Base-by-base conservation (phyloP, 2,329 filamentous ascomycete species). In the Penicillium sp. region DNA sequence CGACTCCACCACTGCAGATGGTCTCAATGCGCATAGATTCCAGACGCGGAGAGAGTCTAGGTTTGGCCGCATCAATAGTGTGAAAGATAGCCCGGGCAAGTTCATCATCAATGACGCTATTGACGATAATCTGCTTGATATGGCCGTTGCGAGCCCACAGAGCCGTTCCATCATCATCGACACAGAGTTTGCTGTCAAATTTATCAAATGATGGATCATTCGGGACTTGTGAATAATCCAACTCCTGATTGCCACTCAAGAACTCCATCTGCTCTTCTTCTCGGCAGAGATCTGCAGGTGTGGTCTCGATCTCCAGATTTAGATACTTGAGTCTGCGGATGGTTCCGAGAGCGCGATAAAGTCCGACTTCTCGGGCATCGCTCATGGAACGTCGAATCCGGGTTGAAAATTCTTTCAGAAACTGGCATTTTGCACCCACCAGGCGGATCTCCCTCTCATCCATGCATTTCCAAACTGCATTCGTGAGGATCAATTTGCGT, bases 281-380 rank as follows among this genome's bases (percentile, higher is more conserved):
- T 16, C 23, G 14, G 18, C 8, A 28, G 11, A 35, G 13, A 4
- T 15, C 16, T 10, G 17, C 8, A 4, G 15, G n/a, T 8, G 16
- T 9, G 10, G 18, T n/a, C 8, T 29, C 17, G 4, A 35, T 3
- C 7, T 4, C 6, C 11, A 35, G 13, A 20, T 28, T 3, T 5
- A 30, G 33, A 15, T 35, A 10, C 6, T 15, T 10, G 16, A 35
- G 33, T 10, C 15, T 13, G 12, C 16, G 26, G 4, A 30, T 17
- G 7, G 33, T 22, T 13, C 33, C 33, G 12, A 35, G 14, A 1
- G 26, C 26, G 20, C 33, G 20, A 11, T 35, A 35, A 4, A 35
- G 14, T 4, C 14, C 17, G 10, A 35, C 33, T 30, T 35, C 26
- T 10, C 11, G 18, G 6, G 3, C 17, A 25, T 35, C 33, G 13